These are phyloP conservation scores for Saccharomycopsis oosterbeekiorum DNA, from an alignment of 805 yeast species.

Conservation along the genomic window DNA sequence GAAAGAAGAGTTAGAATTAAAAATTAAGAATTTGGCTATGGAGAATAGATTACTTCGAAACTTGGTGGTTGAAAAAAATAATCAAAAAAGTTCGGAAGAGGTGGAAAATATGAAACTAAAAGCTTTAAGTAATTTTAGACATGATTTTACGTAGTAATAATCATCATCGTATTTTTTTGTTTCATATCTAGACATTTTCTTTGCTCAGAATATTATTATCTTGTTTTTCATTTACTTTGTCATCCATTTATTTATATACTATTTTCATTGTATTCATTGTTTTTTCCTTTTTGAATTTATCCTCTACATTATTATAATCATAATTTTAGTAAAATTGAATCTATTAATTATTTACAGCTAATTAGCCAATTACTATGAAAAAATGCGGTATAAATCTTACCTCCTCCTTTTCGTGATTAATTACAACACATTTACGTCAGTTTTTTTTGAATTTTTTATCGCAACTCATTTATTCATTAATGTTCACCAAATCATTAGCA, in stretches of 20 bases:
- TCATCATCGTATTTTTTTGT: background rate
- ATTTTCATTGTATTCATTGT: background rate
- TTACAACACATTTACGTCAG: background rate
- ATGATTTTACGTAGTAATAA: background rate
- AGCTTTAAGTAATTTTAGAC: slow-evolving; percentile 24
- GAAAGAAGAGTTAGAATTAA: slow-evolving; percentile 56
- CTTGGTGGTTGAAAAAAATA: slow-evolving; percentile 73
- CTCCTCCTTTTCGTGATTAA: too few species aligned
- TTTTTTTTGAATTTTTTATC: background rate
- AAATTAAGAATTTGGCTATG: slow-evolving; percentile 80
- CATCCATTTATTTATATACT: background rate
- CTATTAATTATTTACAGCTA: background rate
- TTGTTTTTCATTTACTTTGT: background rate
- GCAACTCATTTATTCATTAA: background rate
- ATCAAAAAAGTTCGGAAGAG: slow-evolving; percentile 40
- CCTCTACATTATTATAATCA: background rate
- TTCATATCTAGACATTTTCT: too few species aligned
- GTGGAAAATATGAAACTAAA: slow-evolving; percentile 42
- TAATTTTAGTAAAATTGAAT: background rate
- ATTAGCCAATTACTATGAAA: background rate
- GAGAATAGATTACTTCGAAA: slow-evolving; percentile 81
- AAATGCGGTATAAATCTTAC: background rate
- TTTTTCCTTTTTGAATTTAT: background rate
- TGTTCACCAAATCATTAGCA: background rate
- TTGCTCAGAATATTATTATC: too few species aligned